Evolutionary conservation across 352 stramenopile genomes (phyloP).

Genomic region (Pythium periplocum): DNA sequence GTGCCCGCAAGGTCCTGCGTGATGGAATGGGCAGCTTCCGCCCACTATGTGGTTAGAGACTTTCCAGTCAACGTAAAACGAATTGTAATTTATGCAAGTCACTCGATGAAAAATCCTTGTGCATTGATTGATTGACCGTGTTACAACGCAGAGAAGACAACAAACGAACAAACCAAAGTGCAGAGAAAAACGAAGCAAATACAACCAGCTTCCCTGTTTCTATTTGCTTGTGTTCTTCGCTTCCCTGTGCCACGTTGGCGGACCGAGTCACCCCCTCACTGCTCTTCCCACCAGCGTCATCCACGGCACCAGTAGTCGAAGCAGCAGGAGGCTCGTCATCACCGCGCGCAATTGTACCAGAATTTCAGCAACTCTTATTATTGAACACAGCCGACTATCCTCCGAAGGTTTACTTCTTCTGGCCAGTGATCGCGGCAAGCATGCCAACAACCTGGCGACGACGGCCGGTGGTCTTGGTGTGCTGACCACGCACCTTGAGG

Average conservation of each 20-base stretch:
- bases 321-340: not conserved
- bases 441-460: conserved; percentile 81
- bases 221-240: conserved; percentile 20
- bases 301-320: conserved; percentile 3
- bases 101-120: not conserved
- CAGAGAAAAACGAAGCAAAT: conserved; percentile 20
- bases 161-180: conserved; percentile 6
- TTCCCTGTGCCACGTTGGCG: not conserved
- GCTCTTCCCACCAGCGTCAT: conserved; percentile 1
- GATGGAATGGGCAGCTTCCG: conserved; percentile 74
- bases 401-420: conserved; percentile 67
- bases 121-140: too few relatives aligned
- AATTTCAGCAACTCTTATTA: conserved; percentile 53
- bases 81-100: conserved; percentile 6
- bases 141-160: not conserved
- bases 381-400: conserved; percentile 30
- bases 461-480: conserved; percentile 99
- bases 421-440: conserved; percentile 33
- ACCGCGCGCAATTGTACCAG: conserved; percentile 48
- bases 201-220: conserved; percentile 15
- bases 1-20: conserved; percentile 40
- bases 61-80: conserved; percentile 1
- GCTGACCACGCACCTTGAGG: conserved; percentile 98
- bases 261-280: too few relatives aligned
- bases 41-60: conserved; percentile 38